Evolutionary conservation across 768 basidiomycete species (phyloP).

Genomic region (Fomitopsis serialis): DNA sequence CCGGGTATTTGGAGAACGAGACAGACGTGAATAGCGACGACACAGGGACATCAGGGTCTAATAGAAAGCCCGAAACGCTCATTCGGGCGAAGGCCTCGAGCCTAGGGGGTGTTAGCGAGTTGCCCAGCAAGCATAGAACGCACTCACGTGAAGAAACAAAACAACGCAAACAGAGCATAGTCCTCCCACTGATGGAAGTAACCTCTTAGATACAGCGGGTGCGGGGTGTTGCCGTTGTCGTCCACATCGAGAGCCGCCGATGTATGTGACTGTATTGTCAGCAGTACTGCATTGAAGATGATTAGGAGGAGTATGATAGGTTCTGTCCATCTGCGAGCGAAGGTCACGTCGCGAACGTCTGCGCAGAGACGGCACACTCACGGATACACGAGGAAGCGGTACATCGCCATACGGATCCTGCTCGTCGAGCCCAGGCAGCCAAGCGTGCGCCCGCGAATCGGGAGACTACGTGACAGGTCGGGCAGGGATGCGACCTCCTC

Average conservation of each 20-base stretch:
- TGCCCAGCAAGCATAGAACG: background rate
- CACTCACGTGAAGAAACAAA: constrained; percentile 80
- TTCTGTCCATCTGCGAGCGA: constrained; percentile 69
- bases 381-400: constrained; percentile 65
- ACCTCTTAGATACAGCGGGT: constrained; percentile 40
- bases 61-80: constrained; percentile 80
- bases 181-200: constrained; percentile 93
- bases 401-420: constrained; percentile 56
- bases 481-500: constrained; percentile 22
- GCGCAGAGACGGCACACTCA: constrained; percentile 35
- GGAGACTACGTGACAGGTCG: constrained; percentile 39
- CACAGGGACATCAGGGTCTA: constrained; percentile 73
- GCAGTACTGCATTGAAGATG: constrained; percentile 73
- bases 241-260: constrained; percentile 45
- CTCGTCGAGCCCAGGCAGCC: constrained; percentile 71
- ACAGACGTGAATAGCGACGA: constrained; percentile 41
- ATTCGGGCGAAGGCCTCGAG: constrained; percentile 86
- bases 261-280: constrained; percentile 75
- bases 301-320: constrained; percentile 80
- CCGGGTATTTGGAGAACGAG: constrained; percentile 26
- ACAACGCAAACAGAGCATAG: constrained; percentile 75
- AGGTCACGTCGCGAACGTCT: background rate
- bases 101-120: constrained; percentile 31
- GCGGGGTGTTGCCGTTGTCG: constrained; percentile 29
- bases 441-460: constrained; percentile 74